These are phyloP conservation scores for Pelargonium nanum DNA, from an alignment of 345 rosid species.

Conservation along the genomic window DNA sequence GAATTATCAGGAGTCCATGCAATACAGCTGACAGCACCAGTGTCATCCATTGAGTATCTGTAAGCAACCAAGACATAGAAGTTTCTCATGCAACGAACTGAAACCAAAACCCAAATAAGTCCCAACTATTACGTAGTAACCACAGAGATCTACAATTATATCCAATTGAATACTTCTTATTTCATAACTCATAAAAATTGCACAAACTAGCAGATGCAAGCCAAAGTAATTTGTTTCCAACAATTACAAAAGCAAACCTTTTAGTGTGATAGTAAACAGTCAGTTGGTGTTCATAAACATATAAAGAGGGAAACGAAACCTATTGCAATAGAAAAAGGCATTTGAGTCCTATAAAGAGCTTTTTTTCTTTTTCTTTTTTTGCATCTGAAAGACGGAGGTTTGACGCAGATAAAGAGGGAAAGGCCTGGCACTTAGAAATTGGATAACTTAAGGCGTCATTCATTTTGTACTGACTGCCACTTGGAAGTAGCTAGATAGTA, in stretches of 20 bases:
- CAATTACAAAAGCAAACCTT: neutral
- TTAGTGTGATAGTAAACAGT: neutral
- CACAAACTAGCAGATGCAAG: neutral
- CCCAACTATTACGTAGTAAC: neutral
- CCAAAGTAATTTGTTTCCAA: neutral
- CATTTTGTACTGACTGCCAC: neutral
- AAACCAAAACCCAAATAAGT: neutral
- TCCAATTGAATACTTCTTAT: neutral
- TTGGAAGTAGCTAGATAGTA: neutral
- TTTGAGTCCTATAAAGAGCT: neutral
- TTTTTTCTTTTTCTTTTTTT: no score
- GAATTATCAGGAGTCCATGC: slow-evolving; percentile 98
- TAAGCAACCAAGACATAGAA: slow-evolving; percentile 13
- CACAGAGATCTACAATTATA: no score
- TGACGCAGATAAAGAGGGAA: neutral
- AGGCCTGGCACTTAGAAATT: neutral
- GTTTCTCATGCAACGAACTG: slow-evolving; percentile 3
- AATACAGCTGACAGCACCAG: slow-evolving; percentile 87
- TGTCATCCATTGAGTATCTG: slow-evolving; percentile 86
- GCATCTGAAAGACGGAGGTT: neutral
- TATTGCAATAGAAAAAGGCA: neutral
- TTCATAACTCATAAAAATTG: neutral
- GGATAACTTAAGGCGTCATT: neutral
- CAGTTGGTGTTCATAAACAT: neutral
- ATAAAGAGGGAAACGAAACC: neutral